Percentiles rank a stretch among this genome's conserved stretches.
Evolutionary conservation across 805 yeast genomes (phyloP).

Genomic region (Lachancea meyersii): DNA sequence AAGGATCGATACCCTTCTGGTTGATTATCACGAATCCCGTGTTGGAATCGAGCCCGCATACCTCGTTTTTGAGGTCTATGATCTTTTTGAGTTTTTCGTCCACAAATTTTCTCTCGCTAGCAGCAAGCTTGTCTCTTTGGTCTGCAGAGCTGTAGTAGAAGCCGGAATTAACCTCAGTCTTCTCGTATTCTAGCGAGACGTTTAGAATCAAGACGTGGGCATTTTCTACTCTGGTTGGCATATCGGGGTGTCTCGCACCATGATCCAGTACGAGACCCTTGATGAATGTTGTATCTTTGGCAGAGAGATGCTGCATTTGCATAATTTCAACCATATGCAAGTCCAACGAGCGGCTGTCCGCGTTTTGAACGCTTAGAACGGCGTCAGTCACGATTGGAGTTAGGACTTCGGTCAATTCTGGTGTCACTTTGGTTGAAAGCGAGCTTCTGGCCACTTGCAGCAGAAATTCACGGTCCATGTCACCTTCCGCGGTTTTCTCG

Average conservation of each 20-base stretch:
- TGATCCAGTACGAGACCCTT: constrained; percentile 93
- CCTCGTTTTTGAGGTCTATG: constrained; percentile 86
- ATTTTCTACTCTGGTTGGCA: constrained; percentile 84
- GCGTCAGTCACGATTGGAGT: constrained; percentile 97
- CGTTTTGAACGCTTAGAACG: constrained; percentile 66
- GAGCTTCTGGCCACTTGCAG: constrained; percentile 90
- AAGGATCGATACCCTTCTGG: constrained; percentile 98
- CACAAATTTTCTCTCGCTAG: constrained; percentile 87
- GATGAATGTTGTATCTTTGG: constrained; percentile 74
- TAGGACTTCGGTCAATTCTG: constrained; percentile 69
- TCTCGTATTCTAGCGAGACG: constrained; percentile 93
- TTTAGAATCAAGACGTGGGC: constrained; percentile 83
- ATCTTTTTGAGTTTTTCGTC: constrained; percentile 89
- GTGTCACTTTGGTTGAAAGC: constrained; percentile 75
- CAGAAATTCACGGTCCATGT: constrained; percentile 78
- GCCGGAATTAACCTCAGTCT: constrained; percentile 94
- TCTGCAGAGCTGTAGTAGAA: constrained; percentile 93
- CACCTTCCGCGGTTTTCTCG: constrained; percentile 34
- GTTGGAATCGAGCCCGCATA: constrained; percentile 67
- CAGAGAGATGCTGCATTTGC: constrained; percentile 93
- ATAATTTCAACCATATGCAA: constrained; percentile 96
- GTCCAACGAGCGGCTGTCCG: constrained; percentile 51
- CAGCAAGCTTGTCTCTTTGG: constrained; percentile 90
- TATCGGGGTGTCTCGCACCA: constrained; percentile 98
- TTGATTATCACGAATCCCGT: constrained; percentile 89